These are phyloP conservation scores for Mycena polygramma DNA, from an alignment of 768 basidiomycete species.

Conservation along the genomic window DNA sequence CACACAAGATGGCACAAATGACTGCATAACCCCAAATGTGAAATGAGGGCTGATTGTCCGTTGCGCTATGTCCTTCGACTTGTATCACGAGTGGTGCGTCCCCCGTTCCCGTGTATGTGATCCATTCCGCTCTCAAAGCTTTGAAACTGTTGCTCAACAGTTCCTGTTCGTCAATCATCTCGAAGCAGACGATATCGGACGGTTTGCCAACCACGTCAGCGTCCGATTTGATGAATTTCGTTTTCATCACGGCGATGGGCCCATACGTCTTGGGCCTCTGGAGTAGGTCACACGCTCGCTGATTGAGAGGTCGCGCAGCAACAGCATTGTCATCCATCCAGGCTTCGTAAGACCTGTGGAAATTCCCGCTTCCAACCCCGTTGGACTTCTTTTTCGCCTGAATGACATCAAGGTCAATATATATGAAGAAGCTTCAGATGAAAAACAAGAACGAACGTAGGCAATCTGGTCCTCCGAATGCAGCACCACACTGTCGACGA, in stretches of 20 bases:
- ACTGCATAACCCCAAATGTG: too few species aligned
- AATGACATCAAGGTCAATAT: not conserved
- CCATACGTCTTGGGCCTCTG: conserved; percentile 29
- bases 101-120: not conserved
- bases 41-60: too few species aligned
- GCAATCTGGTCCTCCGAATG: conserved; percentile 41
- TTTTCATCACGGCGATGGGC: conserved; percentile 37
- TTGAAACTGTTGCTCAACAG: conserved; percentile 35
- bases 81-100: conserved; percentile 1
- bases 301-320: conserved; percentile 24
- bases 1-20: too few species aligned
- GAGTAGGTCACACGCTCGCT: conserved; percentile 32
- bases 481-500: conserved; percentile 29
- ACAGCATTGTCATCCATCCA: conserved; percentile 39
- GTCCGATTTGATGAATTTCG: conserved; percentile 30
- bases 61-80: too few species aligned
- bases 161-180: conserved; percentile 33
- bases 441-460: conserved; percentile 22
- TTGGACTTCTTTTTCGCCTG: conserved; percentile 31
- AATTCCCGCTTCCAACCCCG: conserved; percentile 38
- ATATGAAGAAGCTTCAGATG: not conserved
- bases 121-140: conserved; percentile 32
- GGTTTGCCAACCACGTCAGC: not conserved
- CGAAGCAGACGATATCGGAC: conserved; percentile 37
- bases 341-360: conserved; percentile 40